Base-by-base conservation (phyloP, 192 early-diverging fungal species). In the Nowakowskiella sp. region DNA sequence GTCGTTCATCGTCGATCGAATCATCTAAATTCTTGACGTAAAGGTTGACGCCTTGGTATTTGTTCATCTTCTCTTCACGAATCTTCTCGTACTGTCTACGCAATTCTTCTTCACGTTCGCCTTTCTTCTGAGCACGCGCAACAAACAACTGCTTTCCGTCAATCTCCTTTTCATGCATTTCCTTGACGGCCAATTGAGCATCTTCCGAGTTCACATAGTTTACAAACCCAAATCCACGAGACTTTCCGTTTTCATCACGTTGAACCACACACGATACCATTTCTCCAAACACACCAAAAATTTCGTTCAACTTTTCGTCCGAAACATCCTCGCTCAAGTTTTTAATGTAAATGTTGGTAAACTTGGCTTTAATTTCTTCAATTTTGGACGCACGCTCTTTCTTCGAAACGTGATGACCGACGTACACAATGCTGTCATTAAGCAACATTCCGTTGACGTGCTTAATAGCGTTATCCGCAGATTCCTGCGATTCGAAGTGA, bases 11-110 rank as follows among this genome's bases (percentile, higher is more conserved):
- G 70, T 95, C 89, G 59, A 97, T 81, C 42, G 81, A 74, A 61
- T 96, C 96, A 57, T 97, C 96, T 61, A 99, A 79, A 83, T 97
- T 97, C 80, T 97, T 96, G 75, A 99, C 78, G 70, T 97, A 97
- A 39, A 99, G 74, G 77, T 99, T 99, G 62, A 91, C 92, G 57
- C 90, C 92, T 79, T 99, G 93, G 82, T 91, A 96, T 82, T 95
- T 95, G 85, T 76, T 88, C 39, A 93, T 68, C 77, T 94, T 93
- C 78, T 99, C 96, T 71, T 86, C 74, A 67, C 90, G 84, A 57
- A 90, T 81, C 65, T 86, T 85, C 75, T 99, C 94, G 77, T 94
- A 96, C 76, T 95, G 92, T 51, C 73, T 75, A 61, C 91, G 81
- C 52, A 99, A 83, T 71, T 99, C 96, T 71, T 92, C 90, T 63